These are phyloP conservation scores for Plasmodium berghei DNA, from an alignment of 169 alveolate species.

Conservation along the genomic window DNA sequence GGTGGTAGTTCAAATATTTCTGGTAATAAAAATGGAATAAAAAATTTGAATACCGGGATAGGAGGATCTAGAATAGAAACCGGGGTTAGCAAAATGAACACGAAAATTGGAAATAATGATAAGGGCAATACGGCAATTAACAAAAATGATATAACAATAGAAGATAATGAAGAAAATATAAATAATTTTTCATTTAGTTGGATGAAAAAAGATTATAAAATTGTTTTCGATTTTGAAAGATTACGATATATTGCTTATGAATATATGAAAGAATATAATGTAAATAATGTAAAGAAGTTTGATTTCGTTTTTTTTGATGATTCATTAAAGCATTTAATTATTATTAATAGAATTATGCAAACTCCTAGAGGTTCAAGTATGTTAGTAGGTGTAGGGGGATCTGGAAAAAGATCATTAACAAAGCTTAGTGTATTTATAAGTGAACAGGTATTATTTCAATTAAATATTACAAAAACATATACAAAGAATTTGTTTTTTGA, in stretches of 20 bases:
- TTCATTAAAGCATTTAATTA: constrained; percentile 95
- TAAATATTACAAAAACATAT: constrained; percentile 92
- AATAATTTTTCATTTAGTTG: constrained; percentile 59
- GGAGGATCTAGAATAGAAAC: background rate
- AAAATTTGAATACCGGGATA: background rate
- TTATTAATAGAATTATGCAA: constrained; percentile 93
- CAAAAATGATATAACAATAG: background rate
- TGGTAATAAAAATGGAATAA: background rate
- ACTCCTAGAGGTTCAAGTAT: constrained; percentile 95
- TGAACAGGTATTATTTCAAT: constrained; percentile 90
- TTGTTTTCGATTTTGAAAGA: constrained; percentile 87
- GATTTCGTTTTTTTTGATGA: constrained; percentile 97
- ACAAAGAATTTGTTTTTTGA: constrained; percentile 93
- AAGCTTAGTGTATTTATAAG: constrained; percentile 94
- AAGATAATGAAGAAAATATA: constrained; percentile 20
- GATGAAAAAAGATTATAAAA: constrained; percentile 85
- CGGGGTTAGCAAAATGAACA: background rate
- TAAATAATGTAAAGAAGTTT: constrained; percentile 92
- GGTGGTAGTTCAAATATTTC: background rate
- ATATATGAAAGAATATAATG: constrained; percentile 92
- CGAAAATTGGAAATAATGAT: background rate
- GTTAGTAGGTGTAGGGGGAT: constrained; percentile 98
- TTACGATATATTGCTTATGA: constrained; percentile 89
- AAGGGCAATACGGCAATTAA: background rate
- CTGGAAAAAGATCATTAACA: constrained; percentile 97